Base-by-base conservation (phyloP, 352 stramenopile species). In the Phytophthora melonis region DNA sequence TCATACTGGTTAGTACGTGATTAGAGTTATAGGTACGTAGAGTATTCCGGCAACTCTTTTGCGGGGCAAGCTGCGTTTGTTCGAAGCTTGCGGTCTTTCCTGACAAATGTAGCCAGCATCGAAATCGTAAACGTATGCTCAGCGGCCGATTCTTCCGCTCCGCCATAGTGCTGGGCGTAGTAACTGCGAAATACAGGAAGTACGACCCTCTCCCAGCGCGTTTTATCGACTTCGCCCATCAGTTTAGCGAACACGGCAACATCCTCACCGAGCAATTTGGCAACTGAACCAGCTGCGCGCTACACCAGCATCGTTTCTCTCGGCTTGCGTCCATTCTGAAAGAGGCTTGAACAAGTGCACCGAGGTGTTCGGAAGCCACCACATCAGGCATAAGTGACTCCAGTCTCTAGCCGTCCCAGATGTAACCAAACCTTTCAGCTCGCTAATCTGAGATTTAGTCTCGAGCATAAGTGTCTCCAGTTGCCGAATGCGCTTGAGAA, bases 301-400 rank as follows among this genome's bases (percentile, higher is more conserved):
- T 3, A 59, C 13, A n/a, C 32, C 49, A 13, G 60, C 30, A 32
- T 5, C 52, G 13, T 10, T 14, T 19, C 60, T 19, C 2, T 67
- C 60, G 8, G 30, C 45, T 58, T 58, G 14, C 43, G 60, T 54
- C 21, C 39, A 63, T 19, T 50, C 36, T 14, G 56, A 50, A 3
- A 66, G 27, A 21, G 59, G 27, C 13, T 66, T 67, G 60, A 67
- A 67, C 49, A 49, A 58, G 16, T 59, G 60, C 19, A 67, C 18
- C 32, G 47, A 53, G 11, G 23, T 21, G 14, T 66, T 32, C 3
- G 60, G 47, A 52, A 47, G 11, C 32, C 27, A 50, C 52, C 41
- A 39, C 52, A 58, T 39, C 16, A 36, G 23, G 52, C 52, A 41
- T 10, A 41, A 19, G 19, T 34, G 56, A 18, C 2, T 21, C 11